Conservation (phyloP, 208 protist genomes). For the Crithidia fasciculata region DNA sequence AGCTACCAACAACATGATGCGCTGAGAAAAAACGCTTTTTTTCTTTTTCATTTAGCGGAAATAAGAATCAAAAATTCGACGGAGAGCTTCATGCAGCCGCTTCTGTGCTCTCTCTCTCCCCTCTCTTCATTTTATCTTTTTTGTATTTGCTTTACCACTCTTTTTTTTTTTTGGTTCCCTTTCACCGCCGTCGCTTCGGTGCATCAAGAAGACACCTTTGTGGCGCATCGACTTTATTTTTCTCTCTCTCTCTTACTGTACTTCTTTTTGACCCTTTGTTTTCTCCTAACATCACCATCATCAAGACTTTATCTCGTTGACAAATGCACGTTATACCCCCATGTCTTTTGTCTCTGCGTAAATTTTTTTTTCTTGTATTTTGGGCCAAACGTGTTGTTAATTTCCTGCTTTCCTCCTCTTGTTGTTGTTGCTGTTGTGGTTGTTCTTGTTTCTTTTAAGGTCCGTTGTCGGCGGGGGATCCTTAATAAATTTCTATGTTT, state of each 20-base stretch:
- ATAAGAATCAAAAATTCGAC: no score
- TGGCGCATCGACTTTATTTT: conserved; percentile 3
- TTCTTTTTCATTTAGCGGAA: background rate
- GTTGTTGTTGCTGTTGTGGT: background rate
- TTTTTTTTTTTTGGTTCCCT: conserved; percentile 23
- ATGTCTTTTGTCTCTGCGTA: background rate
- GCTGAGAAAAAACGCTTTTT: conserved; percentile 21
- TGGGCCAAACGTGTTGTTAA: no score
- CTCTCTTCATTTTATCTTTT: conserved; percentile 10
- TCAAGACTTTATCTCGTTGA: no score
- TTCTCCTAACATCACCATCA: conserved; percentile 1
- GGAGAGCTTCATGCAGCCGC: no score
- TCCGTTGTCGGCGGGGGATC: no score
- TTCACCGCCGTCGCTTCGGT: background rate
- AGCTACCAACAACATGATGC: conserved; percentile 24
- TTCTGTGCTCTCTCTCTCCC: conserved; percentile 10
- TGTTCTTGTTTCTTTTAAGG: no score
- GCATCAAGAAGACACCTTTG: background rate
- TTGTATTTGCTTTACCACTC: conserved; percentile 1
- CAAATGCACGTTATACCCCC: no score
- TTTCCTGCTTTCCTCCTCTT: background rate
- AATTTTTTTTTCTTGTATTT: conserved; percentile 16
- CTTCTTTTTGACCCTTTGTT: conserved; percentile 27
- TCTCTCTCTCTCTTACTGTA: conserved; percentile 25
- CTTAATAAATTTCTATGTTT: background rate